A percentile compares a stretch with the other conserved stretches of the same genome.
Conservation (phyloP, 129 eudicot genomes). For the Deinandra increscens region DNA sequence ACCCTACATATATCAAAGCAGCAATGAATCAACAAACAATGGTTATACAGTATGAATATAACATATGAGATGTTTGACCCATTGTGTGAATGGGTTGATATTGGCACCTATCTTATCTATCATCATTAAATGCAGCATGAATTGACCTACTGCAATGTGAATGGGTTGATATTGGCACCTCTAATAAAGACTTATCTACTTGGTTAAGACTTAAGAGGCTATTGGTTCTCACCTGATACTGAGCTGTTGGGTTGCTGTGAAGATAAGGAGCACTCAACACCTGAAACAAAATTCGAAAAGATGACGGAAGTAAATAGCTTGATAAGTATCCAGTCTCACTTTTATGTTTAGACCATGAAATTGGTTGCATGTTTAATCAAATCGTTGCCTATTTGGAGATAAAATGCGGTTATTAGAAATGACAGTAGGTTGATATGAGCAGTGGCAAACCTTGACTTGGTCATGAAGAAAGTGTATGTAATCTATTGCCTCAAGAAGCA, state of each 20-base stretch:
- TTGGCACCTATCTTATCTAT: too few relatives aligned
- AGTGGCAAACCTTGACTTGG: conserved; percentile 76
- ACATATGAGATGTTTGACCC: not conserved
- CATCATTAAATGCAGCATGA: too few relatives aligned
- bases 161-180: conserved; percentile 2
- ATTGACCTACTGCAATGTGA: not conserved
- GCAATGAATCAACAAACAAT: too few relatives aligned
- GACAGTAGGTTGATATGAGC: not conserved
- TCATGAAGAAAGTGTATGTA: conserved; percentile 89
- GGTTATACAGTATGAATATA: not conserved
- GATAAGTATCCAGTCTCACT: too few relatives aligned
- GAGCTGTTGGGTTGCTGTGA: conserved; percentile 35
- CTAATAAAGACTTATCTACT: not conserved
- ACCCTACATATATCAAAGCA: too few relatives aligned
- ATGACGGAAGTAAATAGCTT: too few relatives aligned
- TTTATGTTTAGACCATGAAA: too few relatives aligned
- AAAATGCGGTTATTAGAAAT: not conserved
- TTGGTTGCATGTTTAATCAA: too few relatives aligned
- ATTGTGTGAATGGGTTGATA: too few relatives aligned
- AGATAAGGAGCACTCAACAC: conserved; percentile 92
- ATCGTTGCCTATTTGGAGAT: not conserved
- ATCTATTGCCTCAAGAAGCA: conserved; percentile 84
- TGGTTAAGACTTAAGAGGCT: not conserved
- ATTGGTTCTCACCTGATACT: conserved; percentile 44
- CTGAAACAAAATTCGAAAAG: conserved; percentile 39